These are phyloP conservation scores for Paecilomyces dactylethromorphus DNA, from an alignment of 2,329 filamentous ascomycete species.

Conservation along the genomic window DNA sequence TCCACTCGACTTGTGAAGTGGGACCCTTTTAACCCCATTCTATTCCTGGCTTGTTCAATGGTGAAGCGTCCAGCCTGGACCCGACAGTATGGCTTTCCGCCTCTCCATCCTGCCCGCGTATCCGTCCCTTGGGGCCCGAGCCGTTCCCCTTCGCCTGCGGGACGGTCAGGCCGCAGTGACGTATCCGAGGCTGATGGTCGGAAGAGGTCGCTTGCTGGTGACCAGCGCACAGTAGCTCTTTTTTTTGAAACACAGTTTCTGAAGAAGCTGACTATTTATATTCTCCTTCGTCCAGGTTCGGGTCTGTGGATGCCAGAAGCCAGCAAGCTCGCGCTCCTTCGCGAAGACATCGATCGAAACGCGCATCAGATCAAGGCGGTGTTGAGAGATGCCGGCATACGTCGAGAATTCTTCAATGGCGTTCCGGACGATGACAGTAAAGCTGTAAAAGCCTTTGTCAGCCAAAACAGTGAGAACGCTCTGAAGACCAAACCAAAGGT, in stretches of 20 bases:
- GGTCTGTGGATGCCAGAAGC: constrained; percentile 76
- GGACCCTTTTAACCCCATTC: neutral
- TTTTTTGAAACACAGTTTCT: neutral
- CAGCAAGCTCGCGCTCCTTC: constrained; percentile 57
- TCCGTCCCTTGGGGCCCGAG: neutral
- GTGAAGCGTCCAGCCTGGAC: neutral
- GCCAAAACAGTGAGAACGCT: constrained; percentile 64
- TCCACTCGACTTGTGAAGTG: neutral
- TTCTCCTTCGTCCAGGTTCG: constrained; percentile 47
- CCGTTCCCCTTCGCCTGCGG: neutral
- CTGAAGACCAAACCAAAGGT: constrained; percentile 85
- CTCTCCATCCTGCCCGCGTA: neutral
- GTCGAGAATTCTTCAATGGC: constrained; percentile 58
- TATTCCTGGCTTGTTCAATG: neutral
- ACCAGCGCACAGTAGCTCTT: neutral
- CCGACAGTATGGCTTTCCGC: neutral
- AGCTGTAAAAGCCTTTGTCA: constrained; percentile 63
- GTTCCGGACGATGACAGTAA: constrained; percentile 50
- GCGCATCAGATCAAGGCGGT: constrained; percentile 64
- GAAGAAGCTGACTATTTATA: constrained; percentile 3
- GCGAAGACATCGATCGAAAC: constrained; percentile 67
- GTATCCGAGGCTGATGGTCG: neutral
- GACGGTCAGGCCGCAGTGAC: neutral
- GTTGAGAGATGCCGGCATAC: constrained; percentile 56
- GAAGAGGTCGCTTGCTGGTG: neutral